A percentile compares a stretch with the other conserved stretches of the same genome.
Evolutionary conservation across 1,139 yeast species (phyloP).

Genomic region (Geotrichum macrosporum): DNA sequence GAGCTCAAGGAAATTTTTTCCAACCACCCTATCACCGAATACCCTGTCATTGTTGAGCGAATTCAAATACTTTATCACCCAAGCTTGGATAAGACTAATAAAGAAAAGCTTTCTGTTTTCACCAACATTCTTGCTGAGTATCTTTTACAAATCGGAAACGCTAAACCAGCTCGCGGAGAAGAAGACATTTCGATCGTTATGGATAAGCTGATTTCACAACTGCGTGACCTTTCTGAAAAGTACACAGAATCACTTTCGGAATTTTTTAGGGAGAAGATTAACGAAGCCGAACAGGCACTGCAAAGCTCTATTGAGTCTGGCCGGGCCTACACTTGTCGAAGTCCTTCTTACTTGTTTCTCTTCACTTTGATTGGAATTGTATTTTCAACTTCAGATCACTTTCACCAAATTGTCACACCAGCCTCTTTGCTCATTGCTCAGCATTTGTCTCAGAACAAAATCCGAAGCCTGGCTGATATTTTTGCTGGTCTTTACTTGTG

Average conservation of each 20-base stretch:
- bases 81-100: conserved; percentile 73
- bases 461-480: conserved; percentile 40
- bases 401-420: conserved; percentile 87
- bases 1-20: conserved; percentile 46
- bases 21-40: conserved; percentile 43
- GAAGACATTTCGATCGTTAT: conserved; percentile 38
- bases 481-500: conserved; percentile 57
- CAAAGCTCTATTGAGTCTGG: conserved; percentile 13
- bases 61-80: conserved; percentile 68
- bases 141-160: conserved; percentile 49
- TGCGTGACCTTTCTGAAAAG: conserved; percentile 60
- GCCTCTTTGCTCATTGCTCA: conserved; percentile 70
- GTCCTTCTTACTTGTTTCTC: conserved; percentile 54
- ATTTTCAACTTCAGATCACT: conserved; percentile 93
- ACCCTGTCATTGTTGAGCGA: conserved; percentile 49
- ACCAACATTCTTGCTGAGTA: conserved; percentile 63
- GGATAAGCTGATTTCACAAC: conserved; percentile 47
- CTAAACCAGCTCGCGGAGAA: conserved; percentile 25
- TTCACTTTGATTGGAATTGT: conserved; percentile 68
- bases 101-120: conserved; percentile 64
- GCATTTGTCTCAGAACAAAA: conserved; percentile 51
- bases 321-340: neutral
- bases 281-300: conserved; percentile 14
- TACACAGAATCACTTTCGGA: conserved; percentile 63
- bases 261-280: conserved; percentile 47